A percentile compares a stretch with the other conserved stretches of the same genome.
phyloP scores from a whole-genome alignment of 805 yeast species.

The Metschnikowia chrysomelidarum region DNA sequence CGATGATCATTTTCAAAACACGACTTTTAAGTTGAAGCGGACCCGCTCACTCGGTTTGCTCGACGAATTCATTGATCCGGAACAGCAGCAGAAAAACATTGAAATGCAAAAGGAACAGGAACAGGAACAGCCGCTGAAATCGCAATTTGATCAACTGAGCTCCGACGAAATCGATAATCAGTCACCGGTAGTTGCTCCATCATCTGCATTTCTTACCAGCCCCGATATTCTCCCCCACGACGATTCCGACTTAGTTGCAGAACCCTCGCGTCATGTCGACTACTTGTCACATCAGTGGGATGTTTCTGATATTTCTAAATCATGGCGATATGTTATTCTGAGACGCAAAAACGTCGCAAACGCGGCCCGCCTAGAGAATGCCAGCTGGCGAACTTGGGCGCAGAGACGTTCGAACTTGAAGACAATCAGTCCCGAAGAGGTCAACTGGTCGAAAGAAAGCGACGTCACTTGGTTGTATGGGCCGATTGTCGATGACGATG shows the following conservation, averaged over 20 bases:
- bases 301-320: slow-evolving; percentile 85
- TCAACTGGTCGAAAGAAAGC: slow-evolving; percentile 95
- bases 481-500: slow-evolving; percentile 60
- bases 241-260: slow-evolving; percentile 74
- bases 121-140: slow-evolving; percentile 4
- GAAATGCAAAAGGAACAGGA: slow-evolving; percentile 15
- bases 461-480: slow-evolving; percentile 99
- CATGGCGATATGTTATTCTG: slow-evolving; percentile 90
- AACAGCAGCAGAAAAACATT: slow-evolving; percentile 18
- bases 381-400: slow-evolving; percentile 96
- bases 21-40: slow-evolving; percentile 73
- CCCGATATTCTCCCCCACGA: slow-evolving; percentile 64
- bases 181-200: slow-evolving; percentile 10
- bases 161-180: slow-evolving; percentile 9
- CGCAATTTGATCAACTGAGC: background rate
- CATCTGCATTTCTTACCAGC: slow-evolving; percentile 19
- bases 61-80: slow-evolving; percentile 62
- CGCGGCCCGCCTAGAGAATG: slow-evolving; percentile 46
- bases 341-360: slow-evolving; percentile 80
- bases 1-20: slow-evolving; percentile 65
- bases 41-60: slow-evolving; percentile 80
- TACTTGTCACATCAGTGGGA: slow-evolving; percentile 96
- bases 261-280: slow-evolving; percentile 90
- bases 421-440: slow-evolving; percentile 87
- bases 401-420: slow-evolving; percentile 61